Percentiles rank a stretch among this genome's conserved stretches.
Evolutionary conservation across 2,329 filamentous ascomycete species (phyloP).

Genomic region (Neofusicoccum kwambonambiense): DNA sequence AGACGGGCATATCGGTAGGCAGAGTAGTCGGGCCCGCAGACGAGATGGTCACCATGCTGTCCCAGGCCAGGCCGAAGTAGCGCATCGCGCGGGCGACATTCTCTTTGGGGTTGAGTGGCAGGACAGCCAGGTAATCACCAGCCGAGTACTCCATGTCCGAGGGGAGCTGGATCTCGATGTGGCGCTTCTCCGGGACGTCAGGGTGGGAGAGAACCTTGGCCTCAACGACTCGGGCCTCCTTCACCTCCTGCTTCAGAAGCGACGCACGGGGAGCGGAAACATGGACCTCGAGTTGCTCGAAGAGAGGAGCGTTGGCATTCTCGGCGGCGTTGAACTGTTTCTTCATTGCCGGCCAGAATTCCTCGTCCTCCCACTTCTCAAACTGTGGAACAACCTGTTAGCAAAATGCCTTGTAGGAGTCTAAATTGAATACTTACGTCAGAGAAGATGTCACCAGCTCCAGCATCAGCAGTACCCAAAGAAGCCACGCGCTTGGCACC

Average conservation of each 20-base stretch:
- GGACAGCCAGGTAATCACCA: constrained; percentile 73
- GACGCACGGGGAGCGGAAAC: constrained; percentile 35
- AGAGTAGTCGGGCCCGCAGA: constrained; percentile 65
- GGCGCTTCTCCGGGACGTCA: constrained; percentile 25
- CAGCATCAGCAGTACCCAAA: constrained; percentile 37
- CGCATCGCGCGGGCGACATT: constrained; percentile 63
- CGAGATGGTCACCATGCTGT: constrained; percentile 62
- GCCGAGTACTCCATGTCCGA: constrained; percentile 61
- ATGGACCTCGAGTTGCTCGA: constrained; percentile 33
- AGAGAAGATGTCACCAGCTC: constrained; percentile 40
- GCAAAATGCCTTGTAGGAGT: not conserved
- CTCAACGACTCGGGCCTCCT: constrained; percentile 36
- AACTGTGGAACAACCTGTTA: constrained; percentile 24
- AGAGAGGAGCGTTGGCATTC: constrained; percentile 21
- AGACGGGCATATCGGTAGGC: constrained; percentile 60
- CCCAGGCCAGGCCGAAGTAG: constrained; percentile 67
- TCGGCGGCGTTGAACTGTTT: constrained; percentile 28
- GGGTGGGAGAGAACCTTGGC: constrained; percentile 30
- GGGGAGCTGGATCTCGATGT: constrained; percentile 33
- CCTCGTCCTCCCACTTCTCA: constrained; percentile 40
- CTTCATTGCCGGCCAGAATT: constrained; percentile 37
- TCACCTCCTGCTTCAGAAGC: constrained; percentile 37
- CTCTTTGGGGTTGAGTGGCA: constrained; percentile 66
- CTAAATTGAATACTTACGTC: constrained; percentile 21
- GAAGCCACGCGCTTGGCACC: constrained; percentile 33